Evolutionary conservation across 768 basidiomycete species (phyloP), one percentile per base, ranked within the genome.

Genomic region (Rhizopogon rudus): DNA sequence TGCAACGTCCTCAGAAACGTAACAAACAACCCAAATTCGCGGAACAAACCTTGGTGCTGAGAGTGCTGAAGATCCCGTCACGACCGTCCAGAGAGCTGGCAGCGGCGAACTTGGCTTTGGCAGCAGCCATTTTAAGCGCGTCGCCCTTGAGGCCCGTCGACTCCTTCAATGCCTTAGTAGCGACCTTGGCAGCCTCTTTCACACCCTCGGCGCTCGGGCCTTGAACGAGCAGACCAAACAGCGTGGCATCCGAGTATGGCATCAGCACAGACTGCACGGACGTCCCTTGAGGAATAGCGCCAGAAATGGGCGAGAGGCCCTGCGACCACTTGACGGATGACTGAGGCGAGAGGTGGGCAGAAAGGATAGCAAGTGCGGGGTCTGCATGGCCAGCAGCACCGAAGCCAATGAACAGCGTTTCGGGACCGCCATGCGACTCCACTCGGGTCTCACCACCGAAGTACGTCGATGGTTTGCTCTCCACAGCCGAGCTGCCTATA

Each of bases 381-480:
- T 82, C 71, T 40, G 87, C 78, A 5, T 81, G 73, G 13, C 82
- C 78, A 8, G 87, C 70, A n/a, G 80, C 74, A 31, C 96, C 96
- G 65, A 87, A 93, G 6, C 94, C 96, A 66, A 98, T 81, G 71
- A 98, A 89, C 45, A 93, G 75, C 9, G 91, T 91, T 65, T 91
- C 84, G 10, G 74, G 73, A 13, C 81, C 84, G 14, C 81, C 81
- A 54, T 81, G 75, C 57, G 79, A 77, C 35, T 80, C 73, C n/a
- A 93, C 67, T 49, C 95, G 86, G 46, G 83, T 84, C 75, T 96
- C 90, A 25, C 95, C 96, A 60, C 96, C 96, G 66, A 83, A 91
- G 77, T 87, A 87, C 64, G 78, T 67, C 16, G 75, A 64, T 5
- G 74, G 59, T 1, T 57, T 8, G 1, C 58, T 14, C 6, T 64